A percentile compares a stretch with the other conserved stretches of the same genome.
Conservation (phyloP, 2,329 filamentous ascomycete genomes). For the Niveomyces coronatus region DNA sequence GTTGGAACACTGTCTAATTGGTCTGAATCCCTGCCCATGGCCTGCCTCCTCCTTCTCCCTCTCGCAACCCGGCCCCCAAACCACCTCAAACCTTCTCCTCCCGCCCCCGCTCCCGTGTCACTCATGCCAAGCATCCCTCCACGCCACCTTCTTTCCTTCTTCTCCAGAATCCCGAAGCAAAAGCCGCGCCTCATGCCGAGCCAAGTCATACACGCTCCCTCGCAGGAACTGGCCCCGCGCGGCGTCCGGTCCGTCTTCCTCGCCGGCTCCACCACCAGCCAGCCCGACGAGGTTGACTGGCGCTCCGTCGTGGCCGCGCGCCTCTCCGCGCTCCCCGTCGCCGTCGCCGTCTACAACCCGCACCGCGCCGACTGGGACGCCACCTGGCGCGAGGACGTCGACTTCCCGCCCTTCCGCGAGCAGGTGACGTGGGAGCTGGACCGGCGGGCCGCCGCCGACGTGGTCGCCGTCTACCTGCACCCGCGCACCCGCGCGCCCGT, state of each 20-base stretch:
- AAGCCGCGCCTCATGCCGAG: no score
- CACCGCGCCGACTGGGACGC: conserved; percentile 42
- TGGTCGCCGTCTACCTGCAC: conserved; percentile 46
- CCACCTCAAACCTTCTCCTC: no score
- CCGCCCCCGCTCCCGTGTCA: no score
- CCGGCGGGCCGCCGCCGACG: conserved; percentile 35
- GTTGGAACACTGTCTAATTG: no score
- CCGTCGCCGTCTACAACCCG: conserved; percentile 47
- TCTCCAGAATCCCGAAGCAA: no score
- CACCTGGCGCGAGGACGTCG: conserved; percentile 35
- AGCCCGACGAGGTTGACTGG: conserved; percentile 33
- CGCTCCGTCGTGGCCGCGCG: conserved; percentile 29
- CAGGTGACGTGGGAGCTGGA: conserved; percentile 50
- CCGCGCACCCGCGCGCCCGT: conserved; percentile 39
- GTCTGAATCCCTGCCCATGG: no score
- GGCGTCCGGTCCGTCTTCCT: conserved; percentile 36
- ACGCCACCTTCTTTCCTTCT: no score
- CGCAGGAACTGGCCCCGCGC: conserved; percentile 12
- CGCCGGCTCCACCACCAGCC: conserved; percentile 44
- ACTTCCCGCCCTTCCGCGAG: conserved; percentile 32
- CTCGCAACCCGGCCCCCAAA: no score
- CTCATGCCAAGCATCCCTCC: no score
- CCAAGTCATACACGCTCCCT: conserved; percentile 23
- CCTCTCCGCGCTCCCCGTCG: conserved; percentile 36
- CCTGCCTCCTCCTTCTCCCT: no score